A percentile compares a stretch with the other conserved stretches of the same genome.
phyloP scores from a whole-genome alignment of 495 filamentous ascomycete species.

The Cudoniella acicularis region DNA sequence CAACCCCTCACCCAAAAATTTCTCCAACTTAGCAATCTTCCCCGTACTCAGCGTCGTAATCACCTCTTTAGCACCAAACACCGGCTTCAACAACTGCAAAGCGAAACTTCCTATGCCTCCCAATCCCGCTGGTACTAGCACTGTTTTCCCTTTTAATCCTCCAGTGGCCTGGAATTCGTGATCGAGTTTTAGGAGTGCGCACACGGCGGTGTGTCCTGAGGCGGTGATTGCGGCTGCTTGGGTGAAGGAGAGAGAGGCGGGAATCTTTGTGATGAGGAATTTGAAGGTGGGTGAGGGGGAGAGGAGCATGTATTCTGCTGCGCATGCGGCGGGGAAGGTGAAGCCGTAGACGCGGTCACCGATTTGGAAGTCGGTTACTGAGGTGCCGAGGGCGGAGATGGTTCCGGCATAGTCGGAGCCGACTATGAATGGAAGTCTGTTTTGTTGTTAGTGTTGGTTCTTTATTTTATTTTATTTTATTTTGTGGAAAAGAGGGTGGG shows the following conservation, averaged over 20 bases:
- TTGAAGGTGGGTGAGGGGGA: background rate
- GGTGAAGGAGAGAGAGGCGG: background rate
- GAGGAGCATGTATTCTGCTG: background rate
- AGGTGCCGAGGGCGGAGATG: background rate
- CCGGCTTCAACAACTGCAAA: conserved; percentile 46
- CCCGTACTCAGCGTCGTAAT: conserved; percentile 49
- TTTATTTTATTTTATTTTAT: too few species aligned
- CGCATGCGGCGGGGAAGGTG: background rate
- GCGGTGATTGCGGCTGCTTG: background rate
- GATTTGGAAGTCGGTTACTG: background rate
- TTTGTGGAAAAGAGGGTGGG: background rate
- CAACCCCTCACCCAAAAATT: conserved; percentile 29
- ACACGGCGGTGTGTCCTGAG: background rate
- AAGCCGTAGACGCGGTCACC: background rate
- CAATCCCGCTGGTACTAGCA: conserved; percentile 48
- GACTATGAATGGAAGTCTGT: background rate
- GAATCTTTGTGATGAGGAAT: background rate
- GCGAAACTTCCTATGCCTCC: conserved; percentile 44
- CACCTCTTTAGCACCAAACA: conserved; percentile 43
- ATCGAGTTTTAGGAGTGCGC: background rate
- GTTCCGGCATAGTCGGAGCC: background rate
- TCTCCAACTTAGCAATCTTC: conserved; percentile 42
- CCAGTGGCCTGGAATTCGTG: conserved; percentile 8
- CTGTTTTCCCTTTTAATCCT: conserved; percentile 47
- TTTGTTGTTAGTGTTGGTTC: too few species aligned